Base-by-base conservation (phyloP, 2,329 filamentous ascomycete genomes). In the Tympanopsis confertula region DNA sequence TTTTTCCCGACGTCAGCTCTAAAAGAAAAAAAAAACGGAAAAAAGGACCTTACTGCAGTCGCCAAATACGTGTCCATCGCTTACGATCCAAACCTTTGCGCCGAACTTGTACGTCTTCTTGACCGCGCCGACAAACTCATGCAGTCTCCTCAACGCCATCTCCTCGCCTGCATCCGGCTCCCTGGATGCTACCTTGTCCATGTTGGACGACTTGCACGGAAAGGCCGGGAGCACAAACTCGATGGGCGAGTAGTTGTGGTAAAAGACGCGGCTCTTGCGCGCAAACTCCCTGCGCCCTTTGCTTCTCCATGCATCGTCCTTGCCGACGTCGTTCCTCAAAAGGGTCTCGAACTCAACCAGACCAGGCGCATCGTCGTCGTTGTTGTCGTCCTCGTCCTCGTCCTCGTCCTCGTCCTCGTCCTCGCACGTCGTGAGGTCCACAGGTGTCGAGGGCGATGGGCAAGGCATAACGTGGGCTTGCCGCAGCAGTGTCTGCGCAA, bases 41-140 rank as follows among this genome's bases (percentile, higher is more conserved):
- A 43, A 30, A 20, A 1, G 4, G 28, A 13, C 43, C 51, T 43
- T 37, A 56, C 54, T 62, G 48, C 60, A 65, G 42, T 66, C 58
- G 17, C 54, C 56, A 20, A 62, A 60, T 5, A 61, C 57, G 41
- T 62, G 58, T 4, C 58, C 58, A n/a, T 61, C 58, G 30, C 56
- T 59, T 19, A 62, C 52, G 38, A 62, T 52, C 47, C 47, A 55
- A n/a, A 62, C 35, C 36, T 48, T 53, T 18, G 50, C 57, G 2
- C 58, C 57, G 0, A 51, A 53, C 4, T 36, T 13, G 19, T 61
- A 60, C 2, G 59, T 37, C 15, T 47, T 38, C 35, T 53, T 47
- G n/a, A 59, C 39, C 12, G 38, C 42, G 19, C 45, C 42, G 3
- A 56, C 36, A 24, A 61, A 59, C 4, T 18, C 33, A 33, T 55